These are phyloP conservation scores for Aplosporella prunicola DNA, from an alignment of 2,329 filamentous ascomycete species.

Conservation along the genomic window DNA sequence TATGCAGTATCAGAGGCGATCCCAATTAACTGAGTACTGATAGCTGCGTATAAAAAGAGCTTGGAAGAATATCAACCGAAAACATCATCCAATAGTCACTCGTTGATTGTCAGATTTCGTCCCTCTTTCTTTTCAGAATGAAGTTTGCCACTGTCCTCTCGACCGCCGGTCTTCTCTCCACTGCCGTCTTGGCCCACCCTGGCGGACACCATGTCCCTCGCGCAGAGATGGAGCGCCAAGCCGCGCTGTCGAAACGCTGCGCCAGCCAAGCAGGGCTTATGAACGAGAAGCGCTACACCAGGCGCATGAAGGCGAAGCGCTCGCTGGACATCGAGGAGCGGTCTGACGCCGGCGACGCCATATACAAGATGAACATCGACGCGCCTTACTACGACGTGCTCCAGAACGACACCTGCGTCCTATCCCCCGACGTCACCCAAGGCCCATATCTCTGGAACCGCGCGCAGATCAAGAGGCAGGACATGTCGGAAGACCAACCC, in stretches of 20 bases:
- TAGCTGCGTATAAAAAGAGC: neutral
- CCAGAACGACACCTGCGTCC: constrained; percentile 16
- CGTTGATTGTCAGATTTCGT: neutral
- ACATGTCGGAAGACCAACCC: constrained; percentile 27
- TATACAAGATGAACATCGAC: constrained; percentile 11
- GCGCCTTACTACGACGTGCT: constrained; percentile 11
- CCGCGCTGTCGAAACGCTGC: neutral
- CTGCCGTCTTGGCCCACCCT: neutral
- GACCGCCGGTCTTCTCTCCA: constrained; percentile 1
- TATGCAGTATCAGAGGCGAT: no score
- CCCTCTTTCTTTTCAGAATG: neutral
- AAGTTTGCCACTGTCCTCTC: neutral
- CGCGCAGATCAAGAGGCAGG: constrained; percentile 17
- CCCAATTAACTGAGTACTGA: no score
- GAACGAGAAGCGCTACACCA: constrained; percentile 9
- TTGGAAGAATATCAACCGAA: neutral
- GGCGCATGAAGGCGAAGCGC: constrained; percentile 4
- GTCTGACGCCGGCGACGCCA: constrained; percentile 6
- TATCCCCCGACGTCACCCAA: constrained; percentile 19
- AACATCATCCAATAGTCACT: neutral
- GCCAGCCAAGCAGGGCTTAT: neutral
- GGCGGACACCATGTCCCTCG: neutral
- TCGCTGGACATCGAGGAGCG: neutral
- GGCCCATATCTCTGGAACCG: constrained; percentile 19
- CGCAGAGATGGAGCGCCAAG: neutral